A percentile compares a stretch with the other conserved stretches of the same genome.
Conservation (phyloP, 768 basidiomycete species). For the Tylopilus plumbeoviolaceoides region DNA sequence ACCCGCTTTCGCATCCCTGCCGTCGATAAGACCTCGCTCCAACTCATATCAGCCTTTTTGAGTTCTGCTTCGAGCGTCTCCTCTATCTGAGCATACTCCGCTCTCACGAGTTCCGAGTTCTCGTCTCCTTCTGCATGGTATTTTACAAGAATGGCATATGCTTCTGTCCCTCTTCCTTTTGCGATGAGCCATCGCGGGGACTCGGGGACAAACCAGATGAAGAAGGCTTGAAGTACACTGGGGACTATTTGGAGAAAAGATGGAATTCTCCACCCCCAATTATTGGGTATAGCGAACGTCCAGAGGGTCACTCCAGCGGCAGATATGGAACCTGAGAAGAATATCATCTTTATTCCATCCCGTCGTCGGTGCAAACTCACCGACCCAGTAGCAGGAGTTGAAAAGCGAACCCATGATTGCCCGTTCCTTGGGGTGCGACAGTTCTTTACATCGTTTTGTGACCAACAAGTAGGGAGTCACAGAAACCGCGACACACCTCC, state of each 20-base stretch:
- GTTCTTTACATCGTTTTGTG: constrained; percentile 2
- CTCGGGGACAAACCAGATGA: constrained; percentile 58
- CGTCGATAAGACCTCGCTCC: background rate
- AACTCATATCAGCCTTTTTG: background rate
- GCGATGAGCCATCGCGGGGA: constrained; percentile 63
- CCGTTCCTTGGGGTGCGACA: constrained; percentile 15
- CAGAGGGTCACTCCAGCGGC: constrained; percentile 56
- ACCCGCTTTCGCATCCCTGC: constrained; percentile 17
- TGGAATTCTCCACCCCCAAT: constrained; percentile 67
- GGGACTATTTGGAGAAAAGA: constrained; percentile 54
- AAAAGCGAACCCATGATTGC: background rate
- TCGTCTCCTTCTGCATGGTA: constrained; percentile 59
- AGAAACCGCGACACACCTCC: constrained; percentile 7
- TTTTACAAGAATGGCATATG: constrained; percentile 44
- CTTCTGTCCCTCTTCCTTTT: constrained; percentile 48
- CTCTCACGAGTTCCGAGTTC: constrained; percentile 49
- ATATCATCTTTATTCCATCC: no score
- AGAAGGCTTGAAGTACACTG: constrained; percentile 46
- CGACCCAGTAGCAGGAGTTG: background rate
- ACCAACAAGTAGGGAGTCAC: background rate
- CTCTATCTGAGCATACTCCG: constrained; percentile 55
- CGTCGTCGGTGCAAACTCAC: background rate
- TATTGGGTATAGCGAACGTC: constrained; percentile 53
- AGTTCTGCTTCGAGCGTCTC: constrained; percentile 36
- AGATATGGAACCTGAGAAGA: constrained; percentile 1